Conservation (phyloP, 2,329 filamentous ascomycete genomes). For the Tolypocladium sp. region DNA sequence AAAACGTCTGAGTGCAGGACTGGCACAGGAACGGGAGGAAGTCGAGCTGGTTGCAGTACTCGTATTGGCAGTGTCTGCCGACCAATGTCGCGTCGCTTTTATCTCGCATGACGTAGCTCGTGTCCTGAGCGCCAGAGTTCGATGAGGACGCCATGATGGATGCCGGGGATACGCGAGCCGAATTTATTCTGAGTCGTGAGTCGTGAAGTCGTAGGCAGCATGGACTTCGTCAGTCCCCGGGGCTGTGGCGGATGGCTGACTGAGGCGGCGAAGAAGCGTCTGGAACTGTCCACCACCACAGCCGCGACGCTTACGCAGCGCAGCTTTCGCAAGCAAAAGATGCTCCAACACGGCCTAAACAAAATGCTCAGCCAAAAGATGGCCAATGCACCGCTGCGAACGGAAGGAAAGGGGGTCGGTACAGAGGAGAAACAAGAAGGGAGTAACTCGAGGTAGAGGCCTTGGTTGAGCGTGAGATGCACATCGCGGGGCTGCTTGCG, state of each 20-base stretch:
- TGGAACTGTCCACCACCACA: constrained; percentile 18
- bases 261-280: constrained; percentile 16
- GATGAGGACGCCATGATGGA: constrained; percentile 45
- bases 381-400: neutral
- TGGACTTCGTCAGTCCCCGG: constrained; percentile 15
- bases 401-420: neutral
- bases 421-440: neutral
- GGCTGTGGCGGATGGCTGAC: constrained; percentile 3
- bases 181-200: constrained; percentile 6
- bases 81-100: constrained; percentile 70
- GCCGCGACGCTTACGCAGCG: neutral
- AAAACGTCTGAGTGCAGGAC: constrained; percentile 77
- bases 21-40: constrained; percentile 94
- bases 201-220: constrained; percentile 14
- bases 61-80: constrained; percentile 82
- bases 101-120: constrained; percentile 65
- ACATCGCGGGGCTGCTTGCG: neutral
- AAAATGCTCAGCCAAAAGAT: neutral
- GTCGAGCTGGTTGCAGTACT: constrained; percentile 89
- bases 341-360: neutral
- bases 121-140: constrained; percentile 29
- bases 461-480: neutral
- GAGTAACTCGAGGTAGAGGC: neutral
- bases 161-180: neutral
- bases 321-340: neutral